Base-by-base conservation (phyloP, 371 early-diverging fungal species). In the Apophysomyces elegans region DNA sequence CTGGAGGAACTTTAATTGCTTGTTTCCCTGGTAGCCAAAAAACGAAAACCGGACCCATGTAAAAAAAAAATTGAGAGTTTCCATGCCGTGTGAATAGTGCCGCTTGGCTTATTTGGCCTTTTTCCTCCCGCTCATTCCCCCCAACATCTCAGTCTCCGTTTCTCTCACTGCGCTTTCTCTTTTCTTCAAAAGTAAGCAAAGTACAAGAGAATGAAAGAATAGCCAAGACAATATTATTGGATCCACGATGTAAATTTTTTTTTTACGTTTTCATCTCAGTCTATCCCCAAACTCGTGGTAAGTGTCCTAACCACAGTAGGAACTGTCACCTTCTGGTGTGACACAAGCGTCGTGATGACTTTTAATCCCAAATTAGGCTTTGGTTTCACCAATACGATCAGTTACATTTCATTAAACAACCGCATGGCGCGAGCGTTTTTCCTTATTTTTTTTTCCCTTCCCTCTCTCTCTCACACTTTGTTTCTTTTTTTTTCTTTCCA, bases 381-480 rank as follows among this genome's bases (percentile, higher is more conserved):
- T 4, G 32, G 54, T 50, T 7, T n/a, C 21, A 50, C 54, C 16
- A 50, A 50, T 21, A 50, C 54, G 54, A 50, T 50, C 54, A 50
- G 47, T 21, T 50, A 50, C 54, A 50, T 50, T 50, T 50, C 54
- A 50, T 50, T 50, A 21, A 50, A 50, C 54, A 6, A 21, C 54
- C 54, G 54, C 54, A 50, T 50, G 54, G 54, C 54, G 54, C 54
- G 54, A 50, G 54, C 54, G 54, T 50, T 21, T 26, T 26, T 26
- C 7, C 9, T 50, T 6, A 2, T 50, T 50, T 18, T 47, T 47
- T n/a, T n/a, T 47, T 18, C 21, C 21, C 4, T 7, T 50, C 21
- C 21, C 21, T 50, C 21, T 50, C 16, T 50, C 21, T 50, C 21
- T 9, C 54, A 32, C 21, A 21, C 9, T 7, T 50, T 50, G 4